phyloP scores from a whole-genome alignment of 208 protist species.

The Novymonas esmeraldas region DNA sequence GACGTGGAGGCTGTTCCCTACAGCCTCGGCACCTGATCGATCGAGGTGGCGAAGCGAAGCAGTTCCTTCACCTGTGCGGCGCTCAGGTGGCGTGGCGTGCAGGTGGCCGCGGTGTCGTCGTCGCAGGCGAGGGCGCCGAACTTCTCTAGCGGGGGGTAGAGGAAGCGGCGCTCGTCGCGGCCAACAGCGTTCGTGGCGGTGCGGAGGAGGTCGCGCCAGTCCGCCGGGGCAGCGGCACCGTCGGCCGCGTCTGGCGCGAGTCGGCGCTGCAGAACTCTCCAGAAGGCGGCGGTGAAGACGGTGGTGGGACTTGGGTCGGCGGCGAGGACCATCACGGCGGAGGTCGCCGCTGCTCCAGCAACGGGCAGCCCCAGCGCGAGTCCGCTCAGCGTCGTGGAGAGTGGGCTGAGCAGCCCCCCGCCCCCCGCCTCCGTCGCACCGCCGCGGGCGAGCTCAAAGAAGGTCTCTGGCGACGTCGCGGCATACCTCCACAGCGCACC shows the following conservation, averaged over 20 bases:
- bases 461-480: not conserved
- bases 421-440: not conserved
- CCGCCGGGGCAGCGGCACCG: not conserved
- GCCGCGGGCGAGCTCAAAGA: not conserved
- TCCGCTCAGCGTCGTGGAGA: conserved; percentile 14
- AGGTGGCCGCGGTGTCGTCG: not conserved
- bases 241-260: conserved; percentile 3
- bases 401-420: conserved; percentile 2
- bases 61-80: not conserved
- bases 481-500: conserved; percentile 38
- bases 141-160: conserved; percentile 10
- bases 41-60: not conserved
- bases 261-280: conserved; percentile 5
- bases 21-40: not conserved
- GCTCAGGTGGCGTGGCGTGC: not conserved
- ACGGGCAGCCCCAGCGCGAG: conserved; percentile 18
- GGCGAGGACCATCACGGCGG: not conserved
- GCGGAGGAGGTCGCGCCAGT: conserved; percentile 1
- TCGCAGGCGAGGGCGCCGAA: conserved; percentile 15
- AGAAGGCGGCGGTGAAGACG: conserved; percentile 16
- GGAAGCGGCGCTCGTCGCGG: conserved; percentile 1
- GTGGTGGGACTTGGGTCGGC: conserved; percentile 10
- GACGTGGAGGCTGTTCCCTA: no score
- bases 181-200: not conserved
- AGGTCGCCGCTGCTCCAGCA: not conserved